A percentile compares a stretch with the other conserved stretches of the same genome.
Evolutionary conservation across 306 rosid species (phyloP).

Genomic region (Castanea mollissima): DNA sequence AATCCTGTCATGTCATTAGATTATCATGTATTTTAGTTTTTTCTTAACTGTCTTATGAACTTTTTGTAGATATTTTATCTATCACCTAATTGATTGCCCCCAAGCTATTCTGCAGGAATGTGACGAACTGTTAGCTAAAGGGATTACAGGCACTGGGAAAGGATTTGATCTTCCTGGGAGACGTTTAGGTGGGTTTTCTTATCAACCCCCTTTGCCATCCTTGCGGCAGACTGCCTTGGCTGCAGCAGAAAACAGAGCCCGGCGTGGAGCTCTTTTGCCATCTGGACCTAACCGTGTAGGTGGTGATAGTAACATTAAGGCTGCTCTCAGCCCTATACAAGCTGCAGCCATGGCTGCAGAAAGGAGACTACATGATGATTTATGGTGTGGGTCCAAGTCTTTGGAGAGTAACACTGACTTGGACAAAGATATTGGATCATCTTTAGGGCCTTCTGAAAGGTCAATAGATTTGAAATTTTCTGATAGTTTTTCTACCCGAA

Average conservation of each 20-base stretch:
- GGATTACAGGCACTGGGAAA: conserved; percentile 43
- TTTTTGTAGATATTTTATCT: not conserved
- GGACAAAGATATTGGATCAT: conserved; percentile 17
- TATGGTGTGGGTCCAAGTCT: conserved; percentile 61
- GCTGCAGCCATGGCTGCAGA: conserved; percentile 73
- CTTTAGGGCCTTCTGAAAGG: conserved; percentile 29
- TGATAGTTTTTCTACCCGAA: conserved; percentile 16
- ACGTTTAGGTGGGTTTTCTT: conserved; percentile 54
- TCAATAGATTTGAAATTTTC: conserved; percentile 11
- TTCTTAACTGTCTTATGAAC: not conserved
- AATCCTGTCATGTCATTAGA: too few relatives aligned
- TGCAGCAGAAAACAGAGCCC: conserved; percentile 59
- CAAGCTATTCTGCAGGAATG: conserved; percentile 43
- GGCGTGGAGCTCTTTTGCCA: conserved; percentile 37
- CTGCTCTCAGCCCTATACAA: conserved; percentile 56
- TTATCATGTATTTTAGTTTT: too few relatives aligned
- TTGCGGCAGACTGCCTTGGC: conserved; percentile 43
- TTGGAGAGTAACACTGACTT: conserved; percentile 16
- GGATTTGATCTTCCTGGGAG: conserved; percentile 54
- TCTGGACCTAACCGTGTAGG: conserved; percentile 60
- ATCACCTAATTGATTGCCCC: conserved; percentile 2
- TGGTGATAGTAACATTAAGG: conserved; percentile 47
- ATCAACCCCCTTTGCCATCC: conserved; percentile 32
- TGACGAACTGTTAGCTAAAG: conserved; percentile 52
- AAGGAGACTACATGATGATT: conserved; percentile 59